These are phyloP conservation scores for Stellera chamaejasme DNA, from an alignment of 345 rosid species.

Conservation along the genomic window DNA sequence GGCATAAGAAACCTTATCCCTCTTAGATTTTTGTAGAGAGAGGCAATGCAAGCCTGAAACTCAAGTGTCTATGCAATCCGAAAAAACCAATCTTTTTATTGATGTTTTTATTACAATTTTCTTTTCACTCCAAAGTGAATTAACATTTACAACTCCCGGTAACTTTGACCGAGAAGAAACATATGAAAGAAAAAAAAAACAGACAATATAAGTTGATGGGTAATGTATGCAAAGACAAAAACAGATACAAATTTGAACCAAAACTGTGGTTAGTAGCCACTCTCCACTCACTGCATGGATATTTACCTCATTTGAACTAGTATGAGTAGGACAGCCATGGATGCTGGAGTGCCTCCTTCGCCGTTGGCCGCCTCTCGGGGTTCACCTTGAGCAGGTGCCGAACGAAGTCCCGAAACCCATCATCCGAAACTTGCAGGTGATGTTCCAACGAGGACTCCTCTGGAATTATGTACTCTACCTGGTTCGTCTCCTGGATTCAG, in stretches of 20 bases:
- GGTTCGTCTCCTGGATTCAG: constrained; percentile 56
- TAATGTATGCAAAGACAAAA: background rate
- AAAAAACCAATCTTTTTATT: constrained; percentile 4
- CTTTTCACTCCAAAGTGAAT: constrained; percentile 11
- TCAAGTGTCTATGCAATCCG: no score
- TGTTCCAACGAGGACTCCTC: constrained; percentile 61
- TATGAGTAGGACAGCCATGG: constrained; percentile 68
- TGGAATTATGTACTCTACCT: constrained; percentile 67
- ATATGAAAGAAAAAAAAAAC: no score
- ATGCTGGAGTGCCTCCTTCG: constrained; percentile 70
- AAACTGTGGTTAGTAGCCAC: constrained; percentile 17
- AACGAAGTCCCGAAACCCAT: constrained; percentile 48
- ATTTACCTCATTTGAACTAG: constrained; percentile 1
- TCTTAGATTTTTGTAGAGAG: no score
- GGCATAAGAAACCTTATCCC: no score
- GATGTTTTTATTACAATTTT: constrained; percentile 8
- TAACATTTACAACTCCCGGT: constrained; percentile 16
- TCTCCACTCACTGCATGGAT: background rate
- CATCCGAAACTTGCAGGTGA: constrained; percentile 48
- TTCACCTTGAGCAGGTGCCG: constrained; percentile 68
- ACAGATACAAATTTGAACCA: constrained; percentile 17
- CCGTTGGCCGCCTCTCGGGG: constrained; percentile 72
- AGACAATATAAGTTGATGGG: background rate
- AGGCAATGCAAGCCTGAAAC: no score
- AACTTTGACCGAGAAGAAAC: no score